Conservation (phyloP, 495 filamentous ascomycete species). For the Penicillium coffeae region DNA sequence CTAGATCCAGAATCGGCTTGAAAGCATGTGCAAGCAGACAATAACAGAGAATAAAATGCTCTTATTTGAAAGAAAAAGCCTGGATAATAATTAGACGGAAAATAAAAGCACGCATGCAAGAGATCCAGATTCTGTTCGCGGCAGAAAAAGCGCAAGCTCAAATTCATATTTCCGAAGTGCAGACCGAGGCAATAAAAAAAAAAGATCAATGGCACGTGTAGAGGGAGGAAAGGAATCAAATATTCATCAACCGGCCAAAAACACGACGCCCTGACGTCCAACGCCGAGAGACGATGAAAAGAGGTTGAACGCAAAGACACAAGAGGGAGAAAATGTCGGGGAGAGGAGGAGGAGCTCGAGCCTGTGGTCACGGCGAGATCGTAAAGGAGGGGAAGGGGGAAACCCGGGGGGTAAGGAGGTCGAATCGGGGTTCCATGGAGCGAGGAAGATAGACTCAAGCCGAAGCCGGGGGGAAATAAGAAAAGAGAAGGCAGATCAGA, state of each 20-base stretch:
- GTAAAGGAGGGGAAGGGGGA: slow-evolving; percentile 6
- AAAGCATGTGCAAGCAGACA: slow-evolving; percentile 1
- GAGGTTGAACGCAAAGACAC: slow-evolving; percentile 31
- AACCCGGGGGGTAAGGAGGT: slow-evolving; percentile 7
- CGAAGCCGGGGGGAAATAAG: background rate
- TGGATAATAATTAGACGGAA: background rate
- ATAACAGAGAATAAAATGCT: slow-evolving; percentile 6
- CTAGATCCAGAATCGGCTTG: slow-evolving; percentile 12
- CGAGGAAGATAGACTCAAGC: background rate
- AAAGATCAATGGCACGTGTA: background rate
- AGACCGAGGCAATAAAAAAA: background rate
- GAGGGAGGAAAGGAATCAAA: slow-evolving; percentile 20
- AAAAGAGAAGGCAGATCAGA: background rate
- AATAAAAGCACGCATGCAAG: slow-evolving; percentile 4
- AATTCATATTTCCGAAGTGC: slow-evolving; percentile 11
- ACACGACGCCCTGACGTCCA: slow-evolving; percentile 46
- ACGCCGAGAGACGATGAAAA: slow-evolving; percentile 44
- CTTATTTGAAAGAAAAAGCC: slow-evolving; percentile 1
- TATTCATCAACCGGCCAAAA: slow-evolving; percentile 38
- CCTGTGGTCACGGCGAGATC: slow-evolving; percentile 1
- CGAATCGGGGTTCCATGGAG: slow-evolving; percentile 2
- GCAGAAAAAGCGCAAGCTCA: slow-evolving; percentile 15
- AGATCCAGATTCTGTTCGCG: slow-evolving; percentile 8
- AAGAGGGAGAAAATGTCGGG: slow-evolving; percentile 12
- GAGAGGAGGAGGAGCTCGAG: slow-evolving; percentile 11